Base-by-base conservation (phyloP, 2,329 filamentous ascomycete genomes). In the Aspergillus sp. region DNA sequence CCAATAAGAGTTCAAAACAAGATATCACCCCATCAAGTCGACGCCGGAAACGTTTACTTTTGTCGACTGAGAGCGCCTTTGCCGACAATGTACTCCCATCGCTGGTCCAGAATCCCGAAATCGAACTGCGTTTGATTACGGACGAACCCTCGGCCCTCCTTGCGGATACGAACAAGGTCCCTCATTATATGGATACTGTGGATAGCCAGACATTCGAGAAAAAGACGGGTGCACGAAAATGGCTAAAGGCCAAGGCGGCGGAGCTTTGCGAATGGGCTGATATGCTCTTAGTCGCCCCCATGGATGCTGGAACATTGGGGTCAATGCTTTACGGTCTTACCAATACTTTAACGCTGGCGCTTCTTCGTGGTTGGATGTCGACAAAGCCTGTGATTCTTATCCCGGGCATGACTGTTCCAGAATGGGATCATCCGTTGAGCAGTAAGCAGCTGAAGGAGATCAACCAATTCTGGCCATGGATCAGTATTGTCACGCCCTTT, bases 351-450 rank as follows among this genome's bases (percentile, higher is more conserved):
- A 75, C 94, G 6, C 75, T 94, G 41, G 86, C 91, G 54, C 80
- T 95, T 1, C 65, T 96, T 39, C 80, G 90, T 41, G 86, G 87
- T 44, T 96, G 90, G 90, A 84, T 94, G 56, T 82, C 86, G 0
- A 85, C 84, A 6, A 95, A 95, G 69, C 86, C 85, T 55, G 86
- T 95, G 28, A 70, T 95, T 39, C 71, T 96, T 45, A 83, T 95
- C 6, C 90, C 90, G 0, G 88, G 88, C 51, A 94, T 96, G 90
- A 91, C 87, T 30, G 82, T 81, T 1, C 78, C 86, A 47, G 90
- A 91, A 82, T 95, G 89, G 89, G 83, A 90, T 60, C 90, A 93
- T 57, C 88, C 90, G 2, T 83, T 90, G 69, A 95, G 88, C 11
- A 88, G 87, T 69, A 86, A 89, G 57, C 90, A 95, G 61, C 77